A percentile compares a stretch with the other conserved stretches of the same genome.
Evolutionary conservation across 2,329 filamentous ascomycete genomes (phyloP).

Genomic region (Apiospora phragmitis): DNA sequence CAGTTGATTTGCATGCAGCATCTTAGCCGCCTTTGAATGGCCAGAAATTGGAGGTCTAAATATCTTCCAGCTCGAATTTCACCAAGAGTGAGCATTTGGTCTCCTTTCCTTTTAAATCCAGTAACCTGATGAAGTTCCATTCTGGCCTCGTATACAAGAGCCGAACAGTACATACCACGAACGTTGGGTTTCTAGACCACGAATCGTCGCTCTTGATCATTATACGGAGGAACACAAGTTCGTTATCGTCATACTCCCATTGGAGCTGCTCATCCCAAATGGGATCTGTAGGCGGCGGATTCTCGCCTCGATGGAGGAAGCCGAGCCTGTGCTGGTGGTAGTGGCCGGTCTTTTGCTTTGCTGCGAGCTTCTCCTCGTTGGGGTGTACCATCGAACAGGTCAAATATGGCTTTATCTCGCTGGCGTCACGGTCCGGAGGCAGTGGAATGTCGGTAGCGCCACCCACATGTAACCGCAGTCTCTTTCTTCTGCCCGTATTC

Average conservation of each 20-base stretch:
- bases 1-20: neutral
- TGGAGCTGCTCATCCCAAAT: conserved; percentile 67
- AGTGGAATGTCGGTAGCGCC: conserved; percentile 64
- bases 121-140: conserved; percentile 65
- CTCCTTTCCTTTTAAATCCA: conserved; percentile 65
- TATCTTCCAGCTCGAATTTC: conserved; percentile 56
- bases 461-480: conserved; percentile 57
- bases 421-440: conserved; percentile 47
- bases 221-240: conserved; percentile 63
- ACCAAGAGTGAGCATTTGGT: conserved; percentile 63
- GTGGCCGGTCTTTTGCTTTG: conserved; percentile 61
- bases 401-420: conserved; percentile 62
- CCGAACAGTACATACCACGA: conserved; percentile 61
- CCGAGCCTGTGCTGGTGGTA: conserved; percentile 62
- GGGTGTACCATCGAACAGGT: conserved; percentile 66
- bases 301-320: conserved; percentile 58
- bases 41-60: neutral
- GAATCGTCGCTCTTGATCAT: conserved; percentile 68
- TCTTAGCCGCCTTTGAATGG: neutral
- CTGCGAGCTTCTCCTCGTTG: conserved; percentile 45
- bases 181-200: conserved; percentile 62
- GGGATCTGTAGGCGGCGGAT: conserved; percentile 59
- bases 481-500: conserved; percentile 46
- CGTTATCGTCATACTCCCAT: conserved; percentile 69
- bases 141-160: conserved; percentile 53